phyloP scores from a whole-genome alignment of 768 basidiomycete genomes.

The Hypholoma sublateritium region DNA sequence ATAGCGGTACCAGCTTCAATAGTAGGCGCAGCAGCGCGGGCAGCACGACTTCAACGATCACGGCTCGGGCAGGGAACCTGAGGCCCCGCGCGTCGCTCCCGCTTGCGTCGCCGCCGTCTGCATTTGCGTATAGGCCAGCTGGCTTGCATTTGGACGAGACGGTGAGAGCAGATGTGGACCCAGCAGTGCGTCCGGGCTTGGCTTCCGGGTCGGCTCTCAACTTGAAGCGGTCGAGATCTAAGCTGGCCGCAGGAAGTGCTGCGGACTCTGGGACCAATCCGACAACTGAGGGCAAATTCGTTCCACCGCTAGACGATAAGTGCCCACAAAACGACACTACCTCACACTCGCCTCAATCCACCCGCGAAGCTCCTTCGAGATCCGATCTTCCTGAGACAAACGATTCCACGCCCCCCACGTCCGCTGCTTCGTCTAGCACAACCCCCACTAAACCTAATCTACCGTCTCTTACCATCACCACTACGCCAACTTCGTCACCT shows the following conservation, averaged over 20 bases:
- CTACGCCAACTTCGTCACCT: neutral
- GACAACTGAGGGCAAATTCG: no score
- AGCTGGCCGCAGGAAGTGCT: neutral
- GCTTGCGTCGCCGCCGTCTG: neutral
- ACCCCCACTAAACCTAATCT: neutral
- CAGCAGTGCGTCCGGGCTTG: neutral
- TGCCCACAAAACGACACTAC: no score
- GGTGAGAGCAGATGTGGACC: neutral
- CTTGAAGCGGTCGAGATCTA: neutral
- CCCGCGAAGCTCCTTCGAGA: no score
- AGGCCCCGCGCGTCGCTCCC: neutral
- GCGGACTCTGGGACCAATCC: no score
- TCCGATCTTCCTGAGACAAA: neutral
- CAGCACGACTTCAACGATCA: neutral
- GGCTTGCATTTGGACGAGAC: neutral
- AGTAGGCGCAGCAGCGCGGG: neutral
- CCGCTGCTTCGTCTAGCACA: neutral
- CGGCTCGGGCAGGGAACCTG: neutral
- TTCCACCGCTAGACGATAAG: no score
- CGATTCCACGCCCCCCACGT: neutral
- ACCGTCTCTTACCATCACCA: neutral
- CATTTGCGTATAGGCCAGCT: neutral
- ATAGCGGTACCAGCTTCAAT: neutral
- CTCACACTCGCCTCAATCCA: no score
- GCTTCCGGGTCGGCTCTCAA: slow-evolving; percentile 1